These are phyloP conservation scores for Blastomyces emzantsi DNA, from an alignment of 2,329 filamentous ascomycete species.

Conservation along the genomic window DNA sequence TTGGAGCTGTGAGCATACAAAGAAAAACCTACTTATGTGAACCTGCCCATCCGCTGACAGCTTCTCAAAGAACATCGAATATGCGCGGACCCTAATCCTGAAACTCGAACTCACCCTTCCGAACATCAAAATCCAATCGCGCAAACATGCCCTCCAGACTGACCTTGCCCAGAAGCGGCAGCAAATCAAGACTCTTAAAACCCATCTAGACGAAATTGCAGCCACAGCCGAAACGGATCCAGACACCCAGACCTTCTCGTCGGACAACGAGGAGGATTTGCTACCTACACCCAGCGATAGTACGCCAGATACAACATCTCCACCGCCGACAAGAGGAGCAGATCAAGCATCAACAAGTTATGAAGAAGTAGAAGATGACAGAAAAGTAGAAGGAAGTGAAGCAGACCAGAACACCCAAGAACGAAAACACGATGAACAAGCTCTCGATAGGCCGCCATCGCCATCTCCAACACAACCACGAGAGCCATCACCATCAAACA, in stretches of 20 bases:
- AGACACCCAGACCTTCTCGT: constrained; percentile 15
- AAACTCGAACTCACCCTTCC: constrained; percentile 35
- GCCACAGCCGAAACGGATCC: constrained; percentile 19
- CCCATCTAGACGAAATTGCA: constrained; percentile 27
- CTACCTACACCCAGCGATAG: constrained; percentile 23
- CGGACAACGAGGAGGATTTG: constrained; percentile 19
- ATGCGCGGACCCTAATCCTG: constrained; percentile 35
- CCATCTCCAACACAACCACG: background rate
- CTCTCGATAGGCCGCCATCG: background rate
- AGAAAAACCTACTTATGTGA: background rate
- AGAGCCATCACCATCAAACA: constrained; percentile 15
- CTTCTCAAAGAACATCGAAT: constrained; percentile 35
- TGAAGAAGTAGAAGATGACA: constrained; percentile 11
- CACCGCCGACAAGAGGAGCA: constrained; percentile 6
- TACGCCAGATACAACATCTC: constrained; percentile 10
- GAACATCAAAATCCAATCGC: constrained; percentile 31
- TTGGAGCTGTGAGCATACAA: constrained; percentile 28
- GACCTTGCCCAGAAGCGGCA: constrained; percentile 34
- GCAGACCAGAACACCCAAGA: constrained; percentile 9
- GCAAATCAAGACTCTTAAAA: constrained; percentile 27
- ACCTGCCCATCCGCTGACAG: background rate
- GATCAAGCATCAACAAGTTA: background rate
- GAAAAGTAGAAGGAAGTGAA: background rate
- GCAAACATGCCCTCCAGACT: constrained; percentile 32
- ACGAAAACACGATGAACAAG: constrained; percentile 8